Evolutionary conservation across 129 eudicot species (phyloP), one percentile per base, ranked within the genome.

Genomic region (Artemisia annua): DNA sequence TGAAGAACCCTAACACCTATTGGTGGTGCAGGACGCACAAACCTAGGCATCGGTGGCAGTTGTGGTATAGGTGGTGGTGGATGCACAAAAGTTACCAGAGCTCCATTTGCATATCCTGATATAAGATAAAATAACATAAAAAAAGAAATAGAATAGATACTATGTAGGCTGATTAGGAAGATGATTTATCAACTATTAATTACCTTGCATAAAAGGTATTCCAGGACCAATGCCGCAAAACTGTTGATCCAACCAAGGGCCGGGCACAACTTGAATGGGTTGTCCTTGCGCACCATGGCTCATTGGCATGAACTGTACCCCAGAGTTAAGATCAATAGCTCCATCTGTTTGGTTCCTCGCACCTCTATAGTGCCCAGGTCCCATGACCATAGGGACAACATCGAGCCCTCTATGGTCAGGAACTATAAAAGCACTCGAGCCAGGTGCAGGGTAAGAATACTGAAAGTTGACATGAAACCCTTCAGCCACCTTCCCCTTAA

Each of bases 191-290:
- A 39, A 69, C 14, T 8, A 16, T 20, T 9, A 22, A 63, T 43
- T 46, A 78, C 98, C 96, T 51, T 79, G 96, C 71, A 84, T 60
- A 72, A 79, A 87, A n/a, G 87, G 87, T 48, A 87, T 55, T 72
- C 75, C 75, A 10, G 88, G 84, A 20, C 86, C 72, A 65, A 46
- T 71, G 54, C 53, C 14, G 8, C 67, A 72, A 78, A 78, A 78
- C 43, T 80, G 96, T 39, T 81, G 83, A 30, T 87, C 89, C 81
- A 84, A 69, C 98, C 96, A 93, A 57, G 92, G 89, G 73, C 74
- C 39, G 9, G 80, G 82, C 7, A 90, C 76, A 9, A 81, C 67
- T 48, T 83, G 96, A 76, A 81, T 56, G 16, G 87, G 86, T 67
- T 78, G 96, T 39, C 77, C 84, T 67, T 78, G 96, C 43, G 73